Base-by-base conservation (phyloP, 2,329 filamentous ascomycete genomes). In the Neurospora sp. region DNA sequence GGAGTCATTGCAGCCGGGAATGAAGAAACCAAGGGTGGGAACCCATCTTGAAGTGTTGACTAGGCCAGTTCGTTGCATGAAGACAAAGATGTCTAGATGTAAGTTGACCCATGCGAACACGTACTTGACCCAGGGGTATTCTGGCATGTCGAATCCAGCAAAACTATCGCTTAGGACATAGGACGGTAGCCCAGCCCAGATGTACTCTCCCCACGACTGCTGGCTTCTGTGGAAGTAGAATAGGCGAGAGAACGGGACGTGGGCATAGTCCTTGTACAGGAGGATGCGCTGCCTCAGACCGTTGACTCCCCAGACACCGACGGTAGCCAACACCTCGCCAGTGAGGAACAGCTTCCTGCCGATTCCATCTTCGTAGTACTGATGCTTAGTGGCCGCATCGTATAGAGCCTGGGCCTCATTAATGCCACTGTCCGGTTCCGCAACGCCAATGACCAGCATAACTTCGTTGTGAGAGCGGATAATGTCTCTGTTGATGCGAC, bases 381-480 rank as follows among this genome's bases (percentile, higher is more conserved):
- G 77, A 72, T 86, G 84, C 11, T 80, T 79, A 15, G 78, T 78
- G n/a, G 81, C 78, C 1, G 79, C 77, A 52, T 84, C 82, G 42
- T 73, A 71, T 17, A 33, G 52, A 7, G 78, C 76, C 68, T 83
- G 80, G 5, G 79, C 78, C 4, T 81, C 80, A 28, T 78, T 76
- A 4, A 75, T 75, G 8, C 78, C 78, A 68, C 82, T 84, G 68
- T 89, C 86, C 15, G 86, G 84, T 74, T 89, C 87, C 9, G 86
- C 87, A 4, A 89, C 87, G 5, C 87, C 87, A 46, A 89, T 89
- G 10, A 88, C 86, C 19, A 84, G 81, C 87, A 89, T 89, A 3
- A 89, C 87, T 73, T 89, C 86, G 73, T 89, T 89, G 74, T 89
- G 87, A 10, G 87, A 84, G 68, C 87, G 82, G 36, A 89, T 85